Percentiles rank a stretch among this genome's conserved stretches.
Conservation (phyloP, 768 basidiomycete genomes). For the Rhizopogon roseolus region DNA sequence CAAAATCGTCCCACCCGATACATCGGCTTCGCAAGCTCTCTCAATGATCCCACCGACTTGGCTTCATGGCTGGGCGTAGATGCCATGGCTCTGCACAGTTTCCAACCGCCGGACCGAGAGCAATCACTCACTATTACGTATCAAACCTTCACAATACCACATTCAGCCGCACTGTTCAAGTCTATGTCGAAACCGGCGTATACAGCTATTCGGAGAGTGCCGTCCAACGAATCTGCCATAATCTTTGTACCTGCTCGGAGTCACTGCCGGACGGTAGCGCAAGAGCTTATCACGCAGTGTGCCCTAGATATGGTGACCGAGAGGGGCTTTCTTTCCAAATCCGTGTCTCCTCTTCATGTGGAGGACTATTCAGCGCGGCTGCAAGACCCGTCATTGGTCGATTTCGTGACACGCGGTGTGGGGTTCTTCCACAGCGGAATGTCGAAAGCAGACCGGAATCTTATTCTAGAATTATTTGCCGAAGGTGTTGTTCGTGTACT, state of each 20-base stretch:
- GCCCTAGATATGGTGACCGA: constrained; percentile 69
- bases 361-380: constrained; percentile 56
- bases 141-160: constrained; percentile 79
- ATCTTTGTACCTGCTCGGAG: constrained; percentile 85
- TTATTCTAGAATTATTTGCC: constrained; percentile 77
- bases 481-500: constrained; percentile 78
- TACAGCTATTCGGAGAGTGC: constrained; percentile 53
- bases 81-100: constrained; percentile 58
- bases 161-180: constrained; percentile 84
- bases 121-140: constrained; percentile 65
- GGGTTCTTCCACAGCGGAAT: constrained; percentile 83
- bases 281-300: constrained; percentile 85
- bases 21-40: constrained; percentile 72
- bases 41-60: constrained; percentile 77
- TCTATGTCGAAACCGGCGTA: constrained; percentile 91
- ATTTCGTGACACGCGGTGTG: constrained; percentile 80
- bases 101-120: constrained; percentile 80
- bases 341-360: constrained; percentile 46
- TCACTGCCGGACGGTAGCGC: constrained; percentile 70
- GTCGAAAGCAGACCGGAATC: constrained; percentile 55
- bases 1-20: constrained; percentile 62
- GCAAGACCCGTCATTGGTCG: constrained; percentile 55
- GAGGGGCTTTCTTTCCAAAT: constrained; percentile 59
- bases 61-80: constrained; percentile 82
- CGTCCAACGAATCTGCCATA: constrained; percentile 49